A percentile compares a stretch with the other conserved stretches of the same genome.
phyloP scores from a whole-genome alignment of 2,329 filamentous ascomycete genomes.

The Ilyonectria robusta region DNA sequence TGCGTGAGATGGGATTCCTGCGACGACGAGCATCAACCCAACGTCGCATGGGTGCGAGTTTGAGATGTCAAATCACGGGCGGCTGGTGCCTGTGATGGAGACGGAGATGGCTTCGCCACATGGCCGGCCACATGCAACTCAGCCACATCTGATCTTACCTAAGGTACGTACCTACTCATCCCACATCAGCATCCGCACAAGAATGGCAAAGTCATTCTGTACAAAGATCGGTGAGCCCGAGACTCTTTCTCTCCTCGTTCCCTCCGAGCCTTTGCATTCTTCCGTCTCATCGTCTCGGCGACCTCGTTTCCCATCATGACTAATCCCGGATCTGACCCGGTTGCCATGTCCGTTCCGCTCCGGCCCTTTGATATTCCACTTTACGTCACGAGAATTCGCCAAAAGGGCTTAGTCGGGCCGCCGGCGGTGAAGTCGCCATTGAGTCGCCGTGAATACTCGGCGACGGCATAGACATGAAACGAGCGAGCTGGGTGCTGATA shows the following conservation, averaged over 20 bases:
- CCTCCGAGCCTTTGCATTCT: background rate
- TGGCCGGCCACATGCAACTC: background rate
- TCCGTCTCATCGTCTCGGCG: background rate
- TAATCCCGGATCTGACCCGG: slow-evolving; percentile 16
- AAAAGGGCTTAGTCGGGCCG: slow-evolving; percentile 21
- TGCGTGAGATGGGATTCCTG: background rate
- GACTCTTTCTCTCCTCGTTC: background rate
- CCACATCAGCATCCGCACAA: background rate
- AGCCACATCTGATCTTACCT: slow-evolving; percentile 17
- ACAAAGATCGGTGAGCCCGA: slow-evolving; percentile 2
- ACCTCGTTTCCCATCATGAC: background rate
- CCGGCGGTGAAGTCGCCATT: slow-evolving; percentile 14
- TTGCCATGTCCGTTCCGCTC: slow-evolving; percentile 11
- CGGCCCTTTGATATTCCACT: slow-evolving; percentile 11
- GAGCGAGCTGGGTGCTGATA: background rate
- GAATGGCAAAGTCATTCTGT: background rate
- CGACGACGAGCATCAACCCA: background rate
- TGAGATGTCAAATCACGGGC: slow-evolving; percentile 1
- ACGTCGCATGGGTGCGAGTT: background rate
- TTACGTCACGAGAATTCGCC: slow-evolving; percentile 20
- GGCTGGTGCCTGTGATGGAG: background rate
- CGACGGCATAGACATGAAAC: slow-evolving; percentile 6
- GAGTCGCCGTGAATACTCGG: slow-evolving; percentile 7
- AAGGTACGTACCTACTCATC: background rate
- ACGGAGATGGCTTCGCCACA: slow-evolving; percentile 8